Percentiles rank a stretch among this genome's conserved stretches.
Evolutionary conservation across 225 moss, liverwort and hornwort species (phyloP).

Genomic region (Lunularia cruciata): DNA sequence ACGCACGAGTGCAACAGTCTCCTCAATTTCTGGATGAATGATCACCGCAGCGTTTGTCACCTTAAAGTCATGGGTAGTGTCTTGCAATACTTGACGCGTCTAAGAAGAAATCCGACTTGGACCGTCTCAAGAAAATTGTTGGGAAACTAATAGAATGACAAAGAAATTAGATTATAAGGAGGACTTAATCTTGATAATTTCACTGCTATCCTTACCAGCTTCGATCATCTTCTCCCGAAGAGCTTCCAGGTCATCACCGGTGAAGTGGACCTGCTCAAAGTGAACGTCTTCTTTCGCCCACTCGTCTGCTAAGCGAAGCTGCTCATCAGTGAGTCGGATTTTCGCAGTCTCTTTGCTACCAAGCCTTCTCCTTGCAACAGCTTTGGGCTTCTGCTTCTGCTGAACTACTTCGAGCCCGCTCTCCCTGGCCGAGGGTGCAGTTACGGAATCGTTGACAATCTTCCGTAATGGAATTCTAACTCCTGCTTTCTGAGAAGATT

Average conservation of each 20-base stretch:
- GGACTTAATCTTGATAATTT: background rate
- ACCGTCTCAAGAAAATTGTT: background rate
- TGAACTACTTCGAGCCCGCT: background rate
- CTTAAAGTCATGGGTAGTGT: background rate
- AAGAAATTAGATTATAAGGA: background rate
- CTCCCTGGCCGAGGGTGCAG: conserved; percentile 12
- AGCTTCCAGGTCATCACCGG: conserved; percentile 45
- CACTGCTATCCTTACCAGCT: conserved; percentile 38
- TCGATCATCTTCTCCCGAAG: conserved; percentile 42
- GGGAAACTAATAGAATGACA: background rate
- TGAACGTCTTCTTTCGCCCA: conserved; percentile 49
- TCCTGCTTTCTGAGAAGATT: conserved; percentile 29
- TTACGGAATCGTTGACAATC: conserved; percentile 40
- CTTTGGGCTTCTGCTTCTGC: conserved; percentile 23
- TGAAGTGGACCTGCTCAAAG: conserved; percentile 38
- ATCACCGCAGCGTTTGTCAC: background rate
- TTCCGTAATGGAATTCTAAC: conserved; percentile 34
- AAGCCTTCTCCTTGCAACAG: conserved; percentile 21
- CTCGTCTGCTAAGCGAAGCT: conserved; percentile 43
- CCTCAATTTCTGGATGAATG: conserved; percentile 48
- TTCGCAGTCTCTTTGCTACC: conserved; percentile 14
- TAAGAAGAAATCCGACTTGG: background rate
- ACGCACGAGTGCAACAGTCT: conserved; percentile 35
- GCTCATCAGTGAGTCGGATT: conserved; percentile 38
- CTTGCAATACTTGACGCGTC: background rate